Conservation (phyloP, 345 rosid genomes). For the Sapria himalayana region DNA sequence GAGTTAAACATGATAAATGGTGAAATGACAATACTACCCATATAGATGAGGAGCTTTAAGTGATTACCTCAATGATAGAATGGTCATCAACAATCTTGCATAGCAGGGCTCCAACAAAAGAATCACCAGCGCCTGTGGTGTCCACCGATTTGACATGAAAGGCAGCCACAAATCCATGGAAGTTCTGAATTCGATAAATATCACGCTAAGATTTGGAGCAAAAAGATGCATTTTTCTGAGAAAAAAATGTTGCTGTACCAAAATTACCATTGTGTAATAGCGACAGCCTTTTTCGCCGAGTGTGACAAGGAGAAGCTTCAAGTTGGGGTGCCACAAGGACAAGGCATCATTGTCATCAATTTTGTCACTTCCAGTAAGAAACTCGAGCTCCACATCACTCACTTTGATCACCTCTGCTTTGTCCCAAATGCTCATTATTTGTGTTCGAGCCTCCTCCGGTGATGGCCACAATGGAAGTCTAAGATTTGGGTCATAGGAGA, state of each 20-base stretch:
- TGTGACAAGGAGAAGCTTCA: constrained; percentile 77
- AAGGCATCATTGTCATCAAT: constrained; percentile 57
- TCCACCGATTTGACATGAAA: constrained; percentile 64
- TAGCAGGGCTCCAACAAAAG: constrained; percentile 76
- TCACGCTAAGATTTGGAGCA: background rate
- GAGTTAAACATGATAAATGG: background rate
- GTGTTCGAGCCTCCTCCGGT: constrained; percentile 59
- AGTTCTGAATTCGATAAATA: constrained; percentile 20
- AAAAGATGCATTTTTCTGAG: too few species aligned
- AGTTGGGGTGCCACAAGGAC: constrained; percentile 68
- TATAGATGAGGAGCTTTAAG: background rate
- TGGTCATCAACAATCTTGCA: constrained; percentile 62
- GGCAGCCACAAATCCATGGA: constrained; percentile 58
- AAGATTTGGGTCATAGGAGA: constrained; percentile 88
- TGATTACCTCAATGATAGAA: constrained; percentile 40
- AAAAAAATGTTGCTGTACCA: background rate
- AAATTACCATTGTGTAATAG: constrained; percentile 73
- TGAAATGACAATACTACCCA: background rate
- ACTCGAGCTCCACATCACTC: constrained; percentile 83
- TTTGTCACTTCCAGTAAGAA: constrained; percentile 68
- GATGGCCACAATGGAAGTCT: constrained; percentile 95
- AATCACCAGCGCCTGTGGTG: constrained; percentile 95
- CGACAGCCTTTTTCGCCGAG: constrained; percentile 89
- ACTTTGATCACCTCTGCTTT: constrained; percentile 88
- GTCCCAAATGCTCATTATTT: constrained; percentile 90